Evolutionary conservation across 306 rosid species (phyloP).

Genomic region (Pyrus bretschneideri): DNA sequence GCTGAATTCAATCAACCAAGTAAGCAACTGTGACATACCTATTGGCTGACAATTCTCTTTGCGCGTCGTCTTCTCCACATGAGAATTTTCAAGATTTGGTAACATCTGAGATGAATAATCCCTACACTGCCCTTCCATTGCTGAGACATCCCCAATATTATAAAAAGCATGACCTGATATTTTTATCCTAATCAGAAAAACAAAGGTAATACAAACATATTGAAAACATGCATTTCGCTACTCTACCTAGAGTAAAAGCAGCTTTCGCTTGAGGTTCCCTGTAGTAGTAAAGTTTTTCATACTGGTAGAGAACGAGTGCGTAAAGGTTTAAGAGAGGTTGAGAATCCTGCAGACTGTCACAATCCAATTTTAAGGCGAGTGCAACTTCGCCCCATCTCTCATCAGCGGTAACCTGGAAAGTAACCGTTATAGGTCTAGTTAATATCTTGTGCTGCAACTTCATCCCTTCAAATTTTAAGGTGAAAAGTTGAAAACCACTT

Average conservation of each 20-base stretch:
- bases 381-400: conserved; percentile 32
- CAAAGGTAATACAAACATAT: not conserved
- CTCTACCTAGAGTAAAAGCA: conserved; percentile 4
- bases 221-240: not conserved
- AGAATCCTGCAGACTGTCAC: not conserved
- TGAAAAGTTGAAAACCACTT: not conserved
- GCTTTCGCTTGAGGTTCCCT: conserved; percentile 16
- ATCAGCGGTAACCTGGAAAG: conserved; percentile 24
- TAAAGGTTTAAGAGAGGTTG: conserved; percentile 20
- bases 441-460: not conserved
- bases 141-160: conserved; percentile 1
- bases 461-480: not conserved
- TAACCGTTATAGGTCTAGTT: not conserved
- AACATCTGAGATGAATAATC: not conserved
- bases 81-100: not conserved
- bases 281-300: conserved; percentile 29
- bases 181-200: not conserved
- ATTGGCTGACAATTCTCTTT: not conserved
- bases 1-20: not conserved
- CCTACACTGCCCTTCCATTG: not conserved
- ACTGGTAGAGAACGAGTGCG: conserved; percentile 20
- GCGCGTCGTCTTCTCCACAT: conserved; percentile 5
- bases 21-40: conserved; percentile 1
- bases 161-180: conserved; percentile 7
- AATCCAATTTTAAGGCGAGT: conserved; percentile 10